Evolutionary conservation across 139 green algal species (phyloP), one percentile per base, ranked within the genome.

Genomic region (Astrephomene gubernaculifera): DNA sequence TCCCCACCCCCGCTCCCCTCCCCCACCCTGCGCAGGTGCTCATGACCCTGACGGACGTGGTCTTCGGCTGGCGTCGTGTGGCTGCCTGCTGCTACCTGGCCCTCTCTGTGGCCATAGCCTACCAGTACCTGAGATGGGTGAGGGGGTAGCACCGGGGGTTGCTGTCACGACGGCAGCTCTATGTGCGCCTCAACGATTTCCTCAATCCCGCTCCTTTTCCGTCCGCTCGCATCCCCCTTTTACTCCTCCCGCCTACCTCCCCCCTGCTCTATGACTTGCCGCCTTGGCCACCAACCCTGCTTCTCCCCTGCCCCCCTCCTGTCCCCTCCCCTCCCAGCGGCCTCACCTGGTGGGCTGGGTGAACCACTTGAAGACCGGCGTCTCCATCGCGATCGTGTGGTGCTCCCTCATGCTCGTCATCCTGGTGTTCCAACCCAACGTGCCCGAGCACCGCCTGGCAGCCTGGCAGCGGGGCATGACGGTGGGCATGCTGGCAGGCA

Each of bases 101-200:
- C 5, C 78, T 84, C 31, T 52, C 78, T 7, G 21, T 84, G 9
- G 33, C 33, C 65, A 71, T 86, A 35, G 53, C 67, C 10, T 86
- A 60, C 31, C 35, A 49, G 33, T 86, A 86, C 80, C 38, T 86
- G 39, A 29, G 80, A 41, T 79, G 80, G 80, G 80, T 76, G 79
- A 81, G 73, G 39, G 22, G 21, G n/a, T 65, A 65, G 14, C 57
- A n/a, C 29, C 14, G 21, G 57, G n/a, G 5, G 57, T 8, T 65
- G 21, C 57, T n/a, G 17, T 24, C 5, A n/a, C 21, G 29, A 65
- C 14, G 17, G 21, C 21, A 31, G 21, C 5, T 65, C 14, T n/a
- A 5, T n/a, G 5, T 65, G 57, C 57, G 14, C n/a, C 57, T 24
- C 57, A n/a, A n/a, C n/a, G n/a, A n/a, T n/a, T 33, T 5, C 57